A percentile compares a stretch with the other conserved stretches of the same genome.
Evolutionary conservation across 1,284 basidiomycete species (phyloP).

Genomic region (Tilletia indica): DNA sequence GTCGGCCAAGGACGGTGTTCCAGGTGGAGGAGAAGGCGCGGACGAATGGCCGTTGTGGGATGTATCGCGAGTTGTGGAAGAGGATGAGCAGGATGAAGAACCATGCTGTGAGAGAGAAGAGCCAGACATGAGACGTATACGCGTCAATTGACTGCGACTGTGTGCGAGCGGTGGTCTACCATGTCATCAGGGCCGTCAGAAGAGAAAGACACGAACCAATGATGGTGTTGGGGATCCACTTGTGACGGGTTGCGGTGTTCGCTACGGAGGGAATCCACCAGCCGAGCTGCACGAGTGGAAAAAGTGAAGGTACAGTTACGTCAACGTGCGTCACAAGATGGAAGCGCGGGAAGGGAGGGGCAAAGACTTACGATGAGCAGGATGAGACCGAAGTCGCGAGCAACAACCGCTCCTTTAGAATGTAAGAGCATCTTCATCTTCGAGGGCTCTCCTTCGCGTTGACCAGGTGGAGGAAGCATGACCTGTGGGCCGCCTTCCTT

Average conservation of each 20-base stretch:
- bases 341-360: neutral
- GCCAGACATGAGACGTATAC: neutral
- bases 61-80: conserved; percentile 48
- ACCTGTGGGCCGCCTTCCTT: conserved; percentile 18
- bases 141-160: neutral
- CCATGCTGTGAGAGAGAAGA: conserved; percentile 26
- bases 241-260: conserved; percentile 20
- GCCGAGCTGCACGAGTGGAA: conserved; percentile 17
- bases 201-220: conserved; percentile 5
- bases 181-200: neutral
- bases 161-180: too few relatives aligned
- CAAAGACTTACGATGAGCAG: conserved; percentile 18
- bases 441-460: conserved; percentile 13
- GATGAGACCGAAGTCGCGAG: conserved; percentile 30
- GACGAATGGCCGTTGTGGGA: conserved; percentile 44
- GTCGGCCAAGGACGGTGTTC: conserved; percentile 32
- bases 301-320: too few relatives aligned
- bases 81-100: conserved; percentile 52
- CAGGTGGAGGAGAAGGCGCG: conserved; percentile 32
- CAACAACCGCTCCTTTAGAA: conserved; percentile 21
- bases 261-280: conserved; percentile 29
- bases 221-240: conserved; percentile 23
- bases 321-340: too few relatives aligned
- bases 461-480: neutral
- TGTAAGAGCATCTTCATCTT: conserved; percentile 21